Evolutionary conservation across 208 protist genomes (phyloP).

Genomic region (Trypanosoma conorhini): DNA sequence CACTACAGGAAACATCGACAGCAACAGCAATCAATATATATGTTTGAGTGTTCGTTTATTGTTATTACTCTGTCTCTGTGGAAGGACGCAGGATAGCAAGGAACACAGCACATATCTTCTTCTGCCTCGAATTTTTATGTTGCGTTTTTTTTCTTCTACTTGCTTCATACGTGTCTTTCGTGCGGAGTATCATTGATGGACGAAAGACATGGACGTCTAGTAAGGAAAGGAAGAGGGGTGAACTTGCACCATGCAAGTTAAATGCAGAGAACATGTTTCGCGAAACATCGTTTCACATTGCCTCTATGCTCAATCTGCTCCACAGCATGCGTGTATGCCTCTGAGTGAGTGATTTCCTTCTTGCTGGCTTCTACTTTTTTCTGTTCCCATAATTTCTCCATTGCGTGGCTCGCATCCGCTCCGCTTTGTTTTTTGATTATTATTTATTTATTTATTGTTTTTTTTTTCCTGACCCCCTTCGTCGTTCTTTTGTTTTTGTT

Average conservation of each 20-base stretch:
- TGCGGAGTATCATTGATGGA: background rate
- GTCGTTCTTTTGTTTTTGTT: too few relatives aligned
- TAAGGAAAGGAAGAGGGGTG: background rate
- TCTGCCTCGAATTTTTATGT: too few relatives aligned
- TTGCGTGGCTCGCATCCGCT: background rate
- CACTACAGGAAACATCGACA: too few relatives aligned
- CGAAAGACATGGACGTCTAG: background rate
- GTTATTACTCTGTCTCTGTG: background rate
- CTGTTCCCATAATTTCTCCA: background rate
- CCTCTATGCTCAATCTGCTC: background rate
- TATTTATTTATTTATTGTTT: conserved; percentile 2
- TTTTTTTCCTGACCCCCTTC: background rate
- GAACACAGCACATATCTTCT: too few relatives aligned
- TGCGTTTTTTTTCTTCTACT: too few relatives aligned
- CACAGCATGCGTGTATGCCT: background rate
- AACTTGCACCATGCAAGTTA: background rate
- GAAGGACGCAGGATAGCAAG: background rate
- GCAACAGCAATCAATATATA: too few relatives aligned
- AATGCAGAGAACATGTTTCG: background rate
- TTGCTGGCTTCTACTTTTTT: background rate
- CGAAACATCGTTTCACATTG: background rate
- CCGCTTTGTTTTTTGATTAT: background rate
- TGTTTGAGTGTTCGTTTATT: background rate
- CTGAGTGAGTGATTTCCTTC: background rate
- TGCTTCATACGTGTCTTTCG: too few relatives aligned